A percentile compares a stretch with the other conserved stretches of the same genome.
Evolutionary conservation across 805 yeast species (phyloP).

Genomic region (Saccharomyces jurei): DNA sequence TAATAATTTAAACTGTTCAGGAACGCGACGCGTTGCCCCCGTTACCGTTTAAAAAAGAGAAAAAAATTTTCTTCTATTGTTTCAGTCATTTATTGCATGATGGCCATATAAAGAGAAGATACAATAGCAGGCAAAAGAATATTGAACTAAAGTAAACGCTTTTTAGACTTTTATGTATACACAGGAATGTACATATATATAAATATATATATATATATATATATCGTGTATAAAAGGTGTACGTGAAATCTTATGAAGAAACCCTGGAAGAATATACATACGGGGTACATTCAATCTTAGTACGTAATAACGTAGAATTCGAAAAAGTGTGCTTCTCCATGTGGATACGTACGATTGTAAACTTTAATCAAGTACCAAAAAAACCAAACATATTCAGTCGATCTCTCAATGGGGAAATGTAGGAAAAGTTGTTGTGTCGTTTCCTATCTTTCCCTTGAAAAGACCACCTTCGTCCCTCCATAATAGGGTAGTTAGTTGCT

Average conservation of each 20-base stretch:
- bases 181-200: background rate
- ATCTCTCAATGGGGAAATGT: slow-evolving; percentile 1
- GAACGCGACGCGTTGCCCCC: background rate
- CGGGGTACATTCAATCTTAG: background rate
- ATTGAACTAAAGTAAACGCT: background rate
- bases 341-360: background rate
- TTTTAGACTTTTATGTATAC: background rate
- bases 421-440: background rate
- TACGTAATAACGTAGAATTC: background rate
- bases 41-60: background rate
- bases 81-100: background rate
- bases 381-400: slow-evolving; percentile 30
- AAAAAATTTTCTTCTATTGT: background rate
- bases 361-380: slow-evolving; percentile 16
- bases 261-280: background rate
- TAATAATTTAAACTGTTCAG: background rate
- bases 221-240: background rate
- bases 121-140: background rate
- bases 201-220: background rate
- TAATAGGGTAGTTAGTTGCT: slow-evolving; percentile 21
- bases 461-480: slow-evolving; percentile 23
- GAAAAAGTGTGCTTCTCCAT: background rate
- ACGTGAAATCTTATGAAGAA: background rate
- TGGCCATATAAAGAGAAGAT: background rate
- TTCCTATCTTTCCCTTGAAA: background rate